Conservation (phyloP, 208 protist species). For the Acanthamoeba sp. region DNA sequence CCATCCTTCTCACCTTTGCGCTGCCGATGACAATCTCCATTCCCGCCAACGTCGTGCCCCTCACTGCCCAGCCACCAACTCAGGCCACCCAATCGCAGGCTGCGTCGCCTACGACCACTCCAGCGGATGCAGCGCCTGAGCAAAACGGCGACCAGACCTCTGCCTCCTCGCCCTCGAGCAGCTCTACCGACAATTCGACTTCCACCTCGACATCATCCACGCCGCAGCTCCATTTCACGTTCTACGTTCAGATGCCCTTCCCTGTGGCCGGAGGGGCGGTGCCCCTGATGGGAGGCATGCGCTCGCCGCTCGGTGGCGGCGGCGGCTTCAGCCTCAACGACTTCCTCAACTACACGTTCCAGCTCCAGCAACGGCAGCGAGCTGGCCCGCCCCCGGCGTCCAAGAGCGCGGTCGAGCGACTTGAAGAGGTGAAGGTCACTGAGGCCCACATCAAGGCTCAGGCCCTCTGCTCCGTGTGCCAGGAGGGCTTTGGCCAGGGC, state of each 20-base stretch:
- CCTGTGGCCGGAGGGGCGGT: not conserved
- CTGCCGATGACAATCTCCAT: not conserved
- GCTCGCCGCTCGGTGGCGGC: no score
- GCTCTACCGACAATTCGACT: not conserved
- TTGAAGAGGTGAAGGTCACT: not conserved
- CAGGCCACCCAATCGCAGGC: no score
- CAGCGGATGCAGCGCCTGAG: no score
- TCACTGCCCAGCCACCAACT: not conserved
- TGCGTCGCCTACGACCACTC: no score
- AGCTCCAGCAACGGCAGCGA: conserved; percentile 24
- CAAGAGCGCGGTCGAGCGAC: conserved; percentile 7
- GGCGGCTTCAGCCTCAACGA: conserved; percentile 29
- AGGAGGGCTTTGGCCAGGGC: conserved; percentile 68
- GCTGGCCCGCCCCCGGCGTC: conserved; percentile 34
- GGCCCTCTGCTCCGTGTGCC: conserved; percentile 71
- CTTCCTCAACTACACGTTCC: conserved; percentile 64
- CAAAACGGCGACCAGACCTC: no score
- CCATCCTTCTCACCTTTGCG: no score
- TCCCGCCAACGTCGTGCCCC: not conserved
- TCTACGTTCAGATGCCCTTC: not conserved
- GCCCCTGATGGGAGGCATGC: not conserved
- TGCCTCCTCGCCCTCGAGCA: no score
- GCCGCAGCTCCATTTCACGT: not conserved
- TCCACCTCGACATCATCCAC: not conserved
- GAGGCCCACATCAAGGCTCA: not conserved